Evolutionary conservation across 2,329 filamentous ascomycete genomes (phyloP).

Genomic region (Lasiodiplodia theobromae): DNA sequence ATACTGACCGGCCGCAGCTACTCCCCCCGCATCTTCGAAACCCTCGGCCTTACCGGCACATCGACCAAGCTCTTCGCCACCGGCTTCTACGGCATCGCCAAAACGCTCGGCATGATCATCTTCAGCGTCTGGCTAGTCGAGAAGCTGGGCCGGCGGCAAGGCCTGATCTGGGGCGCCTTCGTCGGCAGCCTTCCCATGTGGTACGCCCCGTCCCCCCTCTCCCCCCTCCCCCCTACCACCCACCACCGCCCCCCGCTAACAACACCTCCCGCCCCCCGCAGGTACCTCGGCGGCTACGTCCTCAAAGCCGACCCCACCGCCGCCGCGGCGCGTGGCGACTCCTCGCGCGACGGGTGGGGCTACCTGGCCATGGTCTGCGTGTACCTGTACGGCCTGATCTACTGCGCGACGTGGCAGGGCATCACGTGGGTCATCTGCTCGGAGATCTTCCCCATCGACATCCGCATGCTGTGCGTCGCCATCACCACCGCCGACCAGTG

Average conservation of each 20-base stretch:
- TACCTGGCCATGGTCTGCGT: slow-evolving; percentile 62
- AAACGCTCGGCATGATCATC: slow-evolving; percentile 49
- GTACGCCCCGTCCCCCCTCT: slow-evolving; percentile 40
- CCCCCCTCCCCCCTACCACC: too few relatives aligned
- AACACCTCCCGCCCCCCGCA: background rate
- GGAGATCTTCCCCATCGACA: slow-evolving; percentile 63
- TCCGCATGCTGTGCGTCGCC: slow-evolving; percentile 59
- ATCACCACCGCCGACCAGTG: slow-evolving; percentile 59
- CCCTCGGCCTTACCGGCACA: slow-evolving; percentile 67
- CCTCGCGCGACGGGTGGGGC: slow-evolving; percentile 56
- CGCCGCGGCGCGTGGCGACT: slow-evolving; percentile 49
- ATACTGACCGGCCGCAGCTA: slow-evolving; percentile 61
- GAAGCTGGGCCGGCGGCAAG: slow-evolving; percentile 49
- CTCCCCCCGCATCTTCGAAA: slow-evolving; percentile 72
- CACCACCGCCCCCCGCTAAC: too few relatives aligned
- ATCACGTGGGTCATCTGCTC: slow-evolving; percentile 72
- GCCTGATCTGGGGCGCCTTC: slow-evolving; percentile 57
- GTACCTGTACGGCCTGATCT: slow-evolving; percentile 63
- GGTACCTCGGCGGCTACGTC: slow-evolving; percentile 58
- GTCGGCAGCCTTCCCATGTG: slow-evolving; percentile 59
- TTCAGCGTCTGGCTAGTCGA: slow-evolving; percentile 51
- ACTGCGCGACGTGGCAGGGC: slow-evolving; percentile 54
- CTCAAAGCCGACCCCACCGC: slow-evolving; percentile 56
- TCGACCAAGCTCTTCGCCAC: slow-evolving; percentile 72
- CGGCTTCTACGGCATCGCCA: slow-evolving; percentile 76